Evolutionary conservation across 2,329 filamentous ascomycete genomes (phyloP).

Genomic region (Mollisia scopiformis): DNA sequence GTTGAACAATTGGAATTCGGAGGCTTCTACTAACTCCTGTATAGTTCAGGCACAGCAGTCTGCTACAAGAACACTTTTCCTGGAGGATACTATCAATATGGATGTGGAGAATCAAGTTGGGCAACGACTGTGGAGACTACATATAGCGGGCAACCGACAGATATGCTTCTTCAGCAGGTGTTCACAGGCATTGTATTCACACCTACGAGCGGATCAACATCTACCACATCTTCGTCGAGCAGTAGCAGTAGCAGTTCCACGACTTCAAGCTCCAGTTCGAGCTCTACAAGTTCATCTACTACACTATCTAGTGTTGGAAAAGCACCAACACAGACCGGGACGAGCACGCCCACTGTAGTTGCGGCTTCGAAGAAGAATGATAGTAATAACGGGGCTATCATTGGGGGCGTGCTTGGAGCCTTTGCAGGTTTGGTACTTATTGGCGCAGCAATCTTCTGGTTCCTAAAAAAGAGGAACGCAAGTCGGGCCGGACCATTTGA

Average conservation of each 20-base stretch:
- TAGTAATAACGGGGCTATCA: conserved; percentile 23
- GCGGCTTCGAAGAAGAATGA: conserved; percentile 10
- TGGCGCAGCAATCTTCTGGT: conserved; percentile 21
- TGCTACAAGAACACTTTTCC: conserved; percentile 35
- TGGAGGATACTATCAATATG: conserved; percentile 32
- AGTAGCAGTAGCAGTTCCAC: conserved; percentile 6
- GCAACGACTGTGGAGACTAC: conserved; percentile 30
- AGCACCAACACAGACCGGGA: conserved; percentile 4
- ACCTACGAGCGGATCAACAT: conserved; percentile 12
- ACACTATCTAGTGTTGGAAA: conserved; percentile 7
- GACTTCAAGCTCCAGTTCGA: not conserved
- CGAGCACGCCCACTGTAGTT: not conserved
- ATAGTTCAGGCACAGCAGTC: conserved; percentile 22
- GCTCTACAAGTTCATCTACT: not conserved
- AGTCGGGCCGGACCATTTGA: conserved; percentile 16
- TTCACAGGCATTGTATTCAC: conserved; percentile 32
- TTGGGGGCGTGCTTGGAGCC: conserved; percentile 25
- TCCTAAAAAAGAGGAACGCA: conserved; percentile 17
- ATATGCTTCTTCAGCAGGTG: conserved; percentile 31
- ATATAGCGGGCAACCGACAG: conserved; percentile 30
- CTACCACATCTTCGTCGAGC: conserved; percentile 4
- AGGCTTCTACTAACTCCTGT: conserved; percentile 7
- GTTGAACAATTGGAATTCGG: not conserved
- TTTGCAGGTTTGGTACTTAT: conserved; percentile 25
- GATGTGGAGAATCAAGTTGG: conserved; percentile 30